These are phyloP conservation scores for Hypoxylon lenormandii DNA, from an alignment of 495 filamentous ascomycete genomes.

Conservation along the genomic window DNA sequence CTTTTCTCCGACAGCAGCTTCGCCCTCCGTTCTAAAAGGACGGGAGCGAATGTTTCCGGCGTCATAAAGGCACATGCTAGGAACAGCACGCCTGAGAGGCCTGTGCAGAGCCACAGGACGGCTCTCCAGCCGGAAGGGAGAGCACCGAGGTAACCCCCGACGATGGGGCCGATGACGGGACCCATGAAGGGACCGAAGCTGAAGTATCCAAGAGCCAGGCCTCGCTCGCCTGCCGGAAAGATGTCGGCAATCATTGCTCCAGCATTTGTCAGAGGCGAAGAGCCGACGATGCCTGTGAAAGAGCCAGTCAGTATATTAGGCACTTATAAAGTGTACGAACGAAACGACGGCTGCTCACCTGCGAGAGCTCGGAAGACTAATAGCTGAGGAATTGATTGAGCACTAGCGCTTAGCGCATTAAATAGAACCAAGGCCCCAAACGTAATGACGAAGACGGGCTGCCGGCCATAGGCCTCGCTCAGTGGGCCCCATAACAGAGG, in stretches of 20 bases:
- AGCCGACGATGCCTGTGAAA: slow-evolving; percentile 54
- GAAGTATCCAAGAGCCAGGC: slow-evolving; percentile 56
- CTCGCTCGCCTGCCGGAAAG: slow-evolving; percentile 54
- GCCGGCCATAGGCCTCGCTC: slow-evolving; percentile 46
- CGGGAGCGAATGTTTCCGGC: neutral
- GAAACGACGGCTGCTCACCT: no score
- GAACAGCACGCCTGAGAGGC: neutral
- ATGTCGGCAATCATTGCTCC: slow-evolving; percentile 65
- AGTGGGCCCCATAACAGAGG: slow-evolving; percentile 52
- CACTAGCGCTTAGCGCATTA: neutral
- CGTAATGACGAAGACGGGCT: slow-evolving; percentile 59
- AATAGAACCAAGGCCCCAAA: neutral
- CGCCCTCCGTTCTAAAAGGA: neutral
- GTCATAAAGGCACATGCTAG: neutral
- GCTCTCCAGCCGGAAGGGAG: slow-evolving; percentile 45
- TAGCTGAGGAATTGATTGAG: neutral
- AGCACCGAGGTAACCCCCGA: slow-evolving; percentile 34
- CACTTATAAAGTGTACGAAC: slow-evolving; percentile 37
- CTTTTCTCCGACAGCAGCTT: neutral
- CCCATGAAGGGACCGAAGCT: slow-evolving; percentile 53
- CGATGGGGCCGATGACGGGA: slow-evolving; percentile 49
- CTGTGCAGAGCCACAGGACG: neutral
- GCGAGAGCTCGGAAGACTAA: no score
- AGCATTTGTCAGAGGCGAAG: slow-evolving; percentile 56
- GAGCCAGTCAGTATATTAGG: slow-evolving; percentile 54